Base-by-base conservation (phyloP, 2,329 filamentous ascomycete genomes). In the Penicillium corylophilum region DNA sequence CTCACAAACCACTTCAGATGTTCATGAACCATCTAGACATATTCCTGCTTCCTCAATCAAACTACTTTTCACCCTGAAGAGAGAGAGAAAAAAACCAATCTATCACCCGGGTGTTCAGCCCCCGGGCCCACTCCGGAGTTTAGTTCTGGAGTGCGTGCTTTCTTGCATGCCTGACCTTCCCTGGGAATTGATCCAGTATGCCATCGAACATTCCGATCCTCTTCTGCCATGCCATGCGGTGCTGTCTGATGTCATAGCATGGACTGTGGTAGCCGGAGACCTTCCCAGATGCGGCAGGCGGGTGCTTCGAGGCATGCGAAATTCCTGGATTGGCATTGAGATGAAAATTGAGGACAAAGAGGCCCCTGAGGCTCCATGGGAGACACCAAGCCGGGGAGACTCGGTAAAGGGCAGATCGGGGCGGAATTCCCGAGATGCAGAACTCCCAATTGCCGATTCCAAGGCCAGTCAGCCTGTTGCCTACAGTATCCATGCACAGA, bases 201-300 rank as follows among this genome's bases (percentile, higher is more conserved):
- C 50, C 50, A 50, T 41, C 31, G 24, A 22, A 50, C 42, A 56
- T 58, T 54, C 50, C 50, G 48, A 46, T 57, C 48, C 48, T 51
- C 45, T 29, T 41, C 5, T 38, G 33, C 36, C 23, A n/a, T 42
- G 46, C 38, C 46, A 29, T 18, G 7, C 29, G 35, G 23, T 33
- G 23, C 24, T 26, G 12, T 20, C 42, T 36, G 43, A 49, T 46
- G 36, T 50, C 46, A 50, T 53, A 22, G 28, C 29, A 13, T 26
- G 10, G 45, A 6, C 26, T 12, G 9, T 15, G 18, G 33, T 9
- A 36, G 8, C 16, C 33, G 33, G 16, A 36, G 8, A 20, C 10
- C 4, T 38, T 38, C 12, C 35, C 18, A 18, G 16, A 10, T 18
- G 16, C 35, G 35, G 35, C 13, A 33, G n/a, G 31, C 33, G 16